Evolutionary conservation across 2,329 filamentous ascomycete species (phyloP), one percentile per base, ranked within the genome.

Genomic region (Botryotinia globosa): DNA sequence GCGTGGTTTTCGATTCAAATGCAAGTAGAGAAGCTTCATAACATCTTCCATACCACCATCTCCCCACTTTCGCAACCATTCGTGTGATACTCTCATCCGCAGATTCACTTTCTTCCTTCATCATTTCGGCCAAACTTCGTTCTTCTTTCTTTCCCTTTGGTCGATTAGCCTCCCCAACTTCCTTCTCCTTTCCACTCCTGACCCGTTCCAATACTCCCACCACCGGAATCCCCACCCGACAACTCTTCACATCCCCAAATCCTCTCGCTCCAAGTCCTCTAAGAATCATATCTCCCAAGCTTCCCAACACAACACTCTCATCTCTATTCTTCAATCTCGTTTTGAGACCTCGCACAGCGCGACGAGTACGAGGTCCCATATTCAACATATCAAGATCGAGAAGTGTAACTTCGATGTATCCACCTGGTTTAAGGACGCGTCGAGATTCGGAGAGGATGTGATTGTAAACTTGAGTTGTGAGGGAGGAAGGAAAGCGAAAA

Each of bases 41-140:
- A 84, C 95, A 98, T 69, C 92, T 89, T 16, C 90, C 92, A 82
- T 97, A 98, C 96, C 96, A 99, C 94, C 95, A 98, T 61, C 96
- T 88, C 2, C 94, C 95, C 18, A 98, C 95, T 75, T 90, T 91
- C 25, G 94, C 92, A 34, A 98, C 94, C 86, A 97, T 97, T 79
- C 93, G 94, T 22, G 94, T 93, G 79, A 98, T 97, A 76, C 90
- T 91, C 79, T 94, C 93, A 77, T 97, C 94, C 34, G 92, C 91
- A 22, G 87, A 85, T 0, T 89, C 85, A n/a, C 88, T 87, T 51
- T 90, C 86, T 76, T 93, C 90, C 44, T 87, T 89, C 82, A 94
- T 91, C 83, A 94, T 89, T 78, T 94, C 92, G 1, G 90, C 89
- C 1, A 94, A 84, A 75, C 85, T 88, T 34, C 67, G 22, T 9